Base-by-base conservation (phyloP, 441 rosid genomes). In the Gossypium schwendimanii region DNA sequence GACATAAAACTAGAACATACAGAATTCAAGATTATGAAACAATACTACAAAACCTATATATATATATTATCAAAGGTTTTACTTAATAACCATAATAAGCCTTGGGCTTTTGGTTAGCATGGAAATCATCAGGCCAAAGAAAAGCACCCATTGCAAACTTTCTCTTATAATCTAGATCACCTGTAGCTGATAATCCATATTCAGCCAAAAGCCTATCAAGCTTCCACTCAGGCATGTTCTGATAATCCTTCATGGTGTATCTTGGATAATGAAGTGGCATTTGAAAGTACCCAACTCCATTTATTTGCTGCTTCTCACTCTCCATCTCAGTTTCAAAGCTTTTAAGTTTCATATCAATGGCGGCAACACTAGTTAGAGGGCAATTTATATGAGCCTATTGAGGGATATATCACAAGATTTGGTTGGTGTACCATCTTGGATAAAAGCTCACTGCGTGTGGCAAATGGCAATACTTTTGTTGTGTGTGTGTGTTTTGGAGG, bases 211-310 rank as follows among this genome's bases (percentile, higher is more conserved):
- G 84, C 67, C 74, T 23, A 68, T 88, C 87, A 7, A 88, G 73
- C 64, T 83, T 73, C 80, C 79, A 76, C 73, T 88, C 89, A 0
- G 87, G 79, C 90, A 86, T 86, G 18, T 68, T 50, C 69, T 74
- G 73, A 74, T 85, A 85, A 28, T 83, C 85, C 72, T 83, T 67
- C 61, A 73, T 75, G 11, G 79, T 78, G 78, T 75, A 84, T 23
- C 78, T 78, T 0, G 89, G 91, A 66, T 85, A 86, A 28, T 83
- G 84, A 53, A 85, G 80, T 12, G 91, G 88, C 82, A 87, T 83
- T 76, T 83, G 84, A 68, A 87, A 87, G 75, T 28, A 52, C 52
- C 64, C 20, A 10, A 1, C 63, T 23, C 28, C 31, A 3, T 33
- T 69, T 14, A 54, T 7, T 50, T 49, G 54, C 4, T 63, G 59